Conservation (phyloP, 148 eudicot genomes). For the Silene uniflora region DNA sequence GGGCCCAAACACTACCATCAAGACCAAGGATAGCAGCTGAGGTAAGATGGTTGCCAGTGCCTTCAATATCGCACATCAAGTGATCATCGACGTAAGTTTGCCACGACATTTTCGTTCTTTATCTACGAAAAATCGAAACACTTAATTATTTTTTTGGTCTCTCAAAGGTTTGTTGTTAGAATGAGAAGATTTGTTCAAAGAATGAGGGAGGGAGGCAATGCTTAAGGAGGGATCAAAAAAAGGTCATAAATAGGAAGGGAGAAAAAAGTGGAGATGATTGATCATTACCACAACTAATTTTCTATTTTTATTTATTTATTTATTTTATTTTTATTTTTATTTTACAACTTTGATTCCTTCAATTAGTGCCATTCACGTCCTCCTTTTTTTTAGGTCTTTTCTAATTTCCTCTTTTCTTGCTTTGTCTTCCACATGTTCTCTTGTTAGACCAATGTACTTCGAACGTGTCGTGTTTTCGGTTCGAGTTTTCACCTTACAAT, state of each 20-base stretch:
- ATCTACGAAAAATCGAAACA: background rate
- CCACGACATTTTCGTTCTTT: constrained; percentile 44
- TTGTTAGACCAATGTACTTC: background rate
- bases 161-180: background rate
- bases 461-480: background rate
- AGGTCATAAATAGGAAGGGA: constrained; percentile 26
- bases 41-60: constrained; percentile 28
- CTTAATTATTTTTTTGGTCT: background rate
- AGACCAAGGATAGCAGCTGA: constrained; percentile 49
- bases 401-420: background rate
- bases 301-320: background rate
- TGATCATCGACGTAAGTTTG: constrained; percentile 51
- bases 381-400: constrained; percentile 17
- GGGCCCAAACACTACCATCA: constrained; percentile 52
- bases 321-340: background rate
- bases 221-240: background rate
- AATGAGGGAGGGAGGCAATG: background rate
- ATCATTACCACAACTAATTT: background rate
- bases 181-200: background rate
- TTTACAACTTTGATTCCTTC: constrained; percentile 4
- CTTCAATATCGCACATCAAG: constrained; percentile 54
- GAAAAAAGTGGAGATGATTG: background rate
- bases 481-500: background rate
- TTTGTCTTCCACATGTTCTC: constrained; percentile 2
- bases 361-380: constrained; percentile 38